Evolutionary conservation across 1,284 basidiomycete genomes (phyloP).

Genomic region (Waitea zeae): DNA sequence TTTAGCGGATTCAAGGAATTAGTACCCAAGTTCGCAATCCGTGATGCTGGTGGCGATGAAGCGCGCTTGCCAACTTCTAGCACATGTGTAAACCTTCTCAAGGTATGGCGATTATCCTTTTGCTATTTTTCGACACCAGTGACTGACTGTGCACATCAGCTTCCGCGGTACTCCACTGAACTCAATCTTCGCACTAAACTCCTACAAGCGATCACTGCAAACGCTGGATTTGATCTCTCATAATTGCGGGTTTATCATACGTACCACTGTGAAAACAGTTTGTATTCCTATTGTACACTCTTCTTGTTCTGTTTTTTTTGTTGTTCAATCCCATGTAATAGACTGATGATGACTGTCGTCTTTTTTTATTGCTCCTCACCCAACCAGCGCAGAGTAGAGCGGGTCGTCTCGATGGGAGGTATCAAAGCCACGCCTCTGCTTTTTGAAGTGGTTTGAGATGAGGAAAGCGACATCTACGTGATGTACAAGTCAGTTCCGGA

Average conservation of each 20-base stretch:
- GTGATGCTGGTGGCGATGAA: slow-evolving; percentile 59
- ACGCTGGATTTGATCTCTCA: slow-evolving; percentile 82
- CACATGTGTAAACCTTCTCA: slow-evolving; percentile 79
- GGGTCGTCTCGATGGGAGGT: slow-evolving; percentile 3
- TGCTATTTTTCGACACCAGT: slow-evolving; percentile 2
- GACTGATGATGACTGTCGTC: too few species aligned
- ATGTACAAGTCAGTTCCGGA: not conserved
- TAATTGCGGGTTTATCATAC: slow-evolving; percentile 16
- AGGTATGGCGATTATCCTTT: slow-evolving; percentile 23
- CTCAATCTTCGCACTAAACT: slow-evolving; percentile 54
- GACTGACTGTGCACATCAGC: too few species aligned
- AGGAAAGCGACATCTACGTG: slow-evolving; percentile 58
- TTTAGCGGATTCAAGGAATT: slow-evolving; percentile 76
- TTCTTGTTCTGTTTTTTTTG: not conserved
- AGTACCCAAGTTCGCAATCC: slow-evolving; percentile 71
- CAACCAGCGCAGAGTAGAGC: slow-evolving; percentile 9
- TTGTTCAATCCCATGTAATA: too few species aligned
- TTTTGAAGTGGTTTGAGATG: slow-evolving; percentile 64
- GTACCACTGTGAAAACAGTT: too few species aligned
- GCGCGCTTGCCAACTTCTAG: slow-evolving; percentile 64
- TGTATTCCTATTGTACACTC: not conserved
- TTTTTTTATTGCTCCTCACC: too few species aligned
- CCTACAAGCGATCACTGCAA: slow-evolving; percentile 71
- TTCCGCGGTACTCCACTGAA: slow-evolving; percentile 54
- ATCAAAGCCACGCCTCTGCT: slow-evolving; percentile 26